These are phyloP conservation scores for Pythium guiyangense DNA, from an alignment of 352 stramenopile genomes.

Conservation along the genomic window DNA sequence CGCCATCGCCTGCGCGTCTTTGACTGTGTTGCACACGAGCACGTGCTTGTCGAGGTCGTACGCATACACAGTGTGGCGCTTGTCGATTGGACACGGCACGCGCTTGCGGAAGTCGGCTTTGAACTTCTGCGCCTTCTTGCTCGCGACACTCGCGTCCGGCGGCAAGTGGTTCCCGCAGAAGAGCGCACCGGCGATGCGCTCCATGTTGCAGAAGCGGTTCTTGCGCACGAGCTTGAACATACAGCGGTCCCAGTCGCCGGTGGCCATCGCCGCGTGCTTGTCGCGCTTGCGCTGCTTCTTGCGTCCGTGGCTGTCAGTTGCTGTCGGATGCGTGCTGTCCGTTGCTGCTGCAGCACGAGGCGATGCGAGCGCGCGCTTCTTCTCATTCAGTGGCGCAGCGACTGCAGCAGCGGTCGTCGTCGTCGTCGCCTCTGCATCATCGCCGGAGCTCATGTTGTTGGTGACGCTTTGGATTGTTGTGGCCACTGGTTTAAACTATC, in stretches of 20 bases:
- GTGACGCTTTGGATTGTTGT: neutral
- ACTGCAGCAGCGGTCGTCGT: neutral
- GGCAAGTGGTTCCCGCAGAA: constrained; percentile 81
- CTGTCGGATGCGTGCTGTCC: neutral
- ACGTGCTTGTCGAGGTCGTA: constrained; percentile 80
- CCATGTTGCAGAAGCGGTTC: constrained; percentile 80
- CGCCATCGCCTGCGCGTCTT: constrained; percentile 54
- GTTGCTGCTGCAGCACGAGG: neutral
- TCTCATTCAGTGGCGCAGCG: constrained; percentile 11
- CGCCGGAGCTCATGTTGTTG: neutral
- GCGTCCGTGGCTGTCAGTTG: constrained; percentile 6
- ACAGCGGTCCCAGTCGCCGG: constrained; percentile 66
- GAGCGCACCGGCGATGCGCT: constrained; percentile 32
- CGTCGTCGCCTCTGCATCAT: neutral
- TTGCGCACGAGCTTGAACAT: constrained; percentile 80
- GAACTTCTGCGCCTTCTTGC: constrained; percentile 68
- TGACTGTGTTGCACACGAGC: constrained; percentile 73
- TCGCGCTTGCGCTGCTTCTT: constrained; percentile 63
- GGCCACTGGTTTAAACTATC: too few relatives aligned
- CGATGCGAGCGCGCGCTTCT: constrained; percentile 21
- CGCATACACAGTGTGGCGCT: constrained; percentile 67
- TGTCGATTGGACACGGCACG: constrained; percentile 72
- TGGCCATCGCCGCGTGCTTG: constrained; percentile 43
- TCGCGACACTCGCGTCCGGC: constrained; percentile 21
- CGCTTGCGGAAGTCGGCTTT: constrained; percentile 43